Evolutionary conservation across 2,329 filamentous ascomycete genomes (phyloP).

Genomic region (Diaporthe citrichinensis): DNA sequence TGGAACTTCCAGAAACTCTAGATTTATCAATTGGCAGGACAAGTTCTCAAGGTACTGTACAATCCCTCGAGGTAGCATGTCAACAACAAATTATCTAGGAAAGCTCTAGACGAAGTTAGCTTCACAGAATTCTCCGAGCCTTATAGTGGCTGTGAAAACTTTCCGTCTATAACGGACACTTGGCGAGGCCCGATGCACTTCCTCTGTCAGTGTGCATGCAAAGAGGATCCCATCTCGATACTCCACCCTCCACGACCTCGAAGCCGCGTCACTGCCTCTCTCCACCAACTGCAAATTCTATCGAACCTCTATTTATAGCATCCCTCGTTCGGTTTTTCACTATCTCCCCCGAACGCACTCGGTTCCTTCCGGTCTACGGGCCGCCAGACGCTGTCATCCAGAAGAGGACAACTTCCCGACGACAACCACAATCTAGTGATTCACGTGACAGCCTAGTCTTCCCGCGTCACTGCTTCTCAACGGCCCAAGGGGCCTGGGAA

Average conservation of each 20-base stretch:
- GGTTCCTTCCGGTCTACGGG: conserved; percentile 1
- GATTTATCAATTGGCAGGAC: neutral
- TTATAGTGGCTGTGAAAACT: neutral
- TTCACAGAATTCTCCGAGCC: neutral
- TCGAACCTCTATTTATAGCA: neutral
- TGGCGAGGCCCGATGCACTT: neutral
- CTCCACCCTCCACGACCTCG: neutral
- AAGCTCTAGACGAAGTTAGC: neutral
- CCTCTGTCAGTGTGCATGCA: neutral
- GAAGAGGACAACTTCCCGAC: neutral
- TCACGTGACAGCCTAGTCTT: neutral
- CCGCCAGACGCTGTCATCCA: neutral
- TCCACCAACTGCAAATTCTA: neutral
- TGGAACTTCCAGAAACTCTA: no score
- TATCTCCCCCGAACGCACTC: neutral
- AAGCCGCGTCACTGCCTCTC: neutral
- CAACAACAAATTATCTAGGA: neutral
- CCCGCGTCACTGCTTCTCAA: neutral
- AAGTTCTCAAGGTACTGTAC: neutral
- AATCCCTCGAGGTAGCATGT: neutral
- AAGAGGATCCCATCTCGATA: neutral
- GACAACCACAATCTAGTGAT: neutral
- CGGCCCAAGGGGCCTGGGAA: neutral
- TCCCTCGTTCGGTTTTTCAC: neutral
- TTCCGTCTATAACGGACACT: neutral